Conservation (phyloP, 179 eudicot species). For the Silene vulgaris region DNA sequence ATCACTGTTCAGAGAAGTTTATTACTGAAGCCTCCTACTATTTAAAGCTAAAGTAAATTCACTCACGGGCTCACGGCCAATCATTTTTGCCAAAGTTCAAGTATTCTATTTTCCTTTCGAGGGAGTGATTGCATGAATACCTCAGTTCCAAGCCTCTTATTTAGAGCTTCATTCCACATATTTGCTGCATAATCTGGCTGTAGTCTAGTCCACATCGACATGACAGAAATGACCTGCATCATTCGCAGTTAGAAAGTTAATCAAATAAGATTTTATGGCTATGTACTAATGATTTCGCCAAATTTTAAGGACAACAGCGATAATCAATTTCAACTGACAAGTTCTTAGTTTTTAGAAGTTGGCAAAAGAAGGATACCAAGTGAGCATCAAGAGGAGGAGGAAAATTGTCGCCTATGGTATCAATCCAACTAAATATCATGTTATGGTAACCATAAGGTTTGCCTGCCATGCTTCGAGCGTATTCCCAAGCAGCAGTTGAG, state of each 20-base stretch:
- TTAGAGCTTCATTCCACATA: slow-evolving; percentile 99
- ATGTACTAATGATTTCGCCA: background rate
- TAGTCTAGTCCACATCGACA: slow-evolving; percentile 99
- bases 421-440: slow-evolving; percentile 99
- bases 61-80: background rate
- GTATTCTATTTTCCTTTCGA: no score
- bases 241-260: slow-evolving; percentile 6
- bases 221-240: slow-evolving; percentile 90
- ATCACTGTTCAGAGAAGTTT: no score
- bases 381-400: slow-evolving; percentile 99
- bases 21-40: no score
- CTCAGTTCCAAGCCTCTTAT: slow-evolving; percentile 96
- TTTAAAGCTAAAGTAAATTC: no score
- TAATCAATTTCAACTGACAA: background rate
- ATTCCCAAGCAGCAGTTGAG: slow-evolving; percentile 89
- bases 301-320: background rate
- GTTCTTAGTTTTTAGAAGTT: background rate
- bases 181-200: slow-evolving; percentile 98
- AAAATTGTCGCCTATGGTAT: slow-evolving; percentile 82
- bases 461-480: slow-evolving; percentile 87
- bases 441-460: slow-evolving; percentile 98
- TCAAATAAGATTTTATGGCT: background rate
- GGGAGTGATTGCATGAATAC: slow-evolving; percentile 28
- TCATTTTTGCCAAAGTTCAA: background rate
- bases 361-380: slow-evolving; percentile 36